Evolutionary conservation across 495 filamentous ascomycete genomes (phyloP), one percentile per base, ranked within the genome.

Genomic region (Jackrogersella minutella): DNA sequence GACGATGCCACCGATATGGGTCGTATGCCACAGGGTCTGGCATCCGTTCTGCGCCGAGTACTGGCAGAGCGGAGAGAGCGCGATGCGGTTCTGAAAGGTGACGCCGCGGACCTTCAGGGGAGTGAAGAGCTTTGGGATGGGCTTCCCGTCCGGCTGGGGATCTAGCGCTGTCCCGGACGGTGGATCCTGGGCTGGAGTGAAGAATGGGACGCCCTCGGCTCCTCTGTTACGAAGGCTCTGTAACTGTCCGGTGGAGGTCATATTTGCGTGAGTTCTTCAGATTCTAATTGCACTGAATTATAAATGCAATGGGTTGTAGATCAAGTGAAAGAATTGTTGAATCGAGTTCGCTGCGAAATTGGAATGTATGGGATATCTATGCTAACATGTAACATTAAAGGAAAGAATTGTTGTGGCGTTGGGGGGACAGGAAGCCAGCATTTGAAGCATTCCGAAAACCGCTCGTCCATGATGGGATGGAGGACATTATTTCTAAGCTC

Each of bases 51-150:
- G 72, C 14, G 87, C 86, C 14, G 84, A 87, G 76, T 91, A 90
- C 72, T 91, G 88, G 76, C 89, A 92, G 49, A 90, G 75, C 0
- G 87, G 87, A 13, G 86, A 82, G n/a, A 81, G 56, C 50, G 86
- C 81, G 8, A 90, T 79, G 43, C 88, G 83, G 71, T 90, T 90
- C 58, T 86, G 86, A 51, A 90, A 78, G 3, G 81, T 85, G 16
- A 85, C 54, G 5, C 86, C 85, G 11, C 87, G 79, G 53, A 90
- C 77, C 37, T 80, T 87, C 28, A 90, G 66, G 0, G 88, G 87
- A 22, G 84, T 79, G 72, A 90, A 93, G n/a, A 92, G 82, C 74
- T 89, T 92, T 0, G 89, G 88, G 19, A 85, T 81, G 3, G 78
- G 66, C 30, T 79, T 80, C 19, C 82, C 83, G 75, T 83, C 78